Percentiles rank a stretch among this genome's conserved stretches.
Conservation (phyloP, 441 rosid species). For the Populus hybrid region DNA sequence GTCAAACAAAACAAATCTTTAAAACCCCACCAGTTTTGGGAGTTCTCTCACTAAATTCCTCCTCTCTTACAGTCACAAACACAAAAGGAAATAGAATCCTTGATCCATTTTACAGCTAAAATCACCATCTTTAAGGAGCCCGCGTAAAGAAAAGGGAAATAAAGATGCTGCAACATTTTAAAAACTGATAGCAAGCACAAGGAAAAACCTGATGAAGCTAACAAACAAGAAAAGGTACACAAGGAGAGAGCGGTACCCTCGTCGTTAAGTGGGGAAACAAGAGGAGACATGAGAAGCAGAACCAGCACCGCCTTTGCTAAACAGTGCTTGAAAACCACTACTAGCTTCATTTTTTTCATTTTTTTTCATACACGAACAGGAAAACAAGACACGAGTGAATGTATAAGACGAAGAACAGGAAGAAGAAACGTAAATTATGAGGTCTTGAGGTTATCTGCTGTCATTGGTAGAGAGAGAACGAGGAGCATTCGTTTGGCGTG, state of each 20-base stretch:
- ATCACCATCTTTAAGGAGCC: background rate
- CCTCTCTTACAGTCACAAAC: background rate
- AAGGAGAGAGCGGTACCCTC: background rate
- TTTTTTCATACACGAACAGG: background rate
- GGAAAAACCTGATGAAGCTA: too few species aligned
- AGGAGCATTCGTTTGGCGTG: constrained; percentile 80
- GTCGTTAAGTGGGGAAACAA: background rate
- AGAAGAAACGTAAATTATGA: background rate
- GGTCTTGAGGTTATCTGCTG: background rate
- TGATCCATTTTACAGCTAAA: background rate
- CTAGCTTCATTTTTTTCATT: background rate
- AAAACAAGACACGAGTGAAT: background rate
- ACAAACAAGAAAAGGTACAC: background rate
- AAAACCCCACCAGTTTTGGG: background rate
- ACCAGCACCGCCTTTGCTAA: background rate
- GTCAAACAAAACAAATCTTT: background rate
- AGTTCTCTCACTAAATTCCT: background rate
- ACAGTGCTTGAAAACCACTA: background rate
- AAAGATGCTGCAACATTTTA: background rate
- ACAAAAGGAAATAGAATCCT: background rate
- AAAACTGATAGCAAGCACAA: background rate
- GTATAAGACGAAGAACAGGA: background rate
- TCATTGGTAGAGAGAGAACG: constrained; percentile 2
- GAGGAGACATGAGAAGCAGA: background rate
- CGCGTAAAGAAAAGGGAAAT: background rate